Percentiles rank a stretch among this genome's conserved stretches.
Conservation (phyloP, 768 basidiomycete species). For the Tricholoma bakamatsutake region DNA sequence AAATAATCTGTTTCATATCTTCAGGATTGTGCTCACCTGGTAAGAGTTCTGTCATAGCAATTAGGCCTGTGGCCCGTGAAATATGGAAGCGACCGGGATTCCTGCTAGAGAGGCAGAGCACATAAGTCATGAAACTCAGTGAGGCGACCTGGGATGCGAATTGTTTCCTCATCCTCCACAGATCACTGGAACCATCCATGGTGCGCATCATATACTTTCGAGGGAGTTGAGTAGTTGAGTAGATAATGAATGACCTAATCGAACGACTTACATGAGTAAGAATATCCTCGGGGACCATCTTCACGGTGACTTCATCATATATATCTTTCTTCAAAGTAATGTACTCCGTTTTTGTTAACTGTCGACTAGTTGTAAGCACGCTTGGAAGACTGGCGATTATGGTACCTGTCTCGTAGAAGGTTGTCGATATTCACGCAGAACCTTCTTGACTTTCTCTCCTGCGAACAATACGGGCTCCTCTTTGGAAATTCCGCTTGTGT, state of each 20-base stretch:
- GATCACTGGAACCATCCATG: slow-evolving; percentile 76
- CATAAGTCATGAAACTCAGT: slow-evolving; percentile 87
- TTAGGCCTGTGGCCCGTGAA: slow-evolving; percentile 82
- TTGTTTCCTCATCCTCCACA: slow-evolving; percentile 98
- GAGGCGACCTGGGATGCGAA: slow-evolving; percentile 88
- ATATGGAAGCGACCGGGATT: slow-evolving; percentile 82
- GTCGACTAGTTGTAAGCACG: slow-evolving; percentile 4
- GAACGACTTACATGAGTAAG: slow-evolving; percentile 62
- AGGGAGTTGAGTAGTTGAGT: not conserved
- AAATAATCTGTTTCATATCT: not conserved
- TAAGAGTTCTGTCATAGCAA: slow-evolving; percentile 90
- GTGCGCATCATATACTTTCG: slow-evolving; percentile 84
- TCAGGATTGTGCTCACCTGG: slow-evolving; percentile 50
- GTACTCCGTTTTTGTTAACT: slow-evolving; percentile 64
- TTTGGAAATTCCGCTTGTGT: slow-evolving; percentile 62
- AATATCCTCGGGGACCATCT: slow-evolving; percentile 87
- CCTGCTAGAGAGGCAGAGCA: slow-evolving; percentile 79
- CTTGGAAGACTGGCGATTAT: not conserved
- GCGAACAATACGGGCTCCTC: slow-evolving; percentile 87
- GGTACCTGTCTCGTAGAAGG: slow-evolving; percentile 39
- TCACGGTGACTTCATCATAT: slow-evolving; percentile 79
- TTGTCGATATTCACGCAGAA: slow-evolving; percentile 55
- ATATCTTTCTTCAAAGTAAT: slow-evolving; percentile 75
- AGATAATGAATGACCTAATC: slow-evolving; percentile 1
- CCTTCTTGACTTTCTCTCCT: slow-evolving; percentile 77